Base-by-base conservation (phyloP, 768 basidiomycete genomes). In the Kwoniella heveanensis region DNA sequence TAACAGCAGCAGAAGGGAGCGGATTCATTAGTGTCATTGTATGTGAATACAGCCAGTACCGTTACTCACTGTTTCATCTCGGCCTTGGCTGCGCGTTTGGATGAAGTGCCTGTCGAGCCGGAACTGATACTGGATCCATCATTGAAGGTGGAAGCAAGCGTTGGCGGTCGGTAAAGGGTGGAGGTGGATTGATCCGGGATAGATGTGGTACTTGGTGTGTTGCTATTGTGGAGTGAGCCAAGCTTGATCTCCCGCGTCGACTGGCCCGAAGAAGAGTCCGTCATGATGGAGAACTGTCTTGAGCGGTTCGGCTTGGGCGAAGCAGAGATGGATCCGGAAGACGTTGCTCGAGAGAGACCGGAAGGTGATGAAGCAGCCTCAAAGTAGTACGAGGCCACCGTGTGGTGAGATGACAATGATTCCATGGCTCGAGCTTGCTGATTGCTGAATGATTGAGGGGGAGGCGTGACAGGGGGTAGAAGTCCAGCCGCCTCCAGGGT, bases 71-170 rank as follows among this genome's bases (percentile, higher is more conserved):
- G 54, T 53, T 73, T 68, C 58, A 55, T 39, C 37, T 68, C 71
- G 2, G 55, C 56, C 39, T 73, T 73, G 3, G 47, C 48, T 46
- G 64, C 57, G n/a, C 22, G 22, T 58, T 68, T 67, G 29, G 61
- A 64, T 12, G 61, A 61, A 26, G 65, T 64, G 4, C 68, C 64
- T 4, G 68, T 73, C 10, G 66, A 68, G n/a, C 66, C 71, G 21
- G 67, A 69, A n/a, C 62, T 59, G 36, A 69, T 64, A 64, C 68
- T 69, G 48, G 58, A 60, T 2, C 49, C 36, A 53, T 67, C 67
- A 30, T 48, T 63, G 46, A 50, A 15, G 21, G 52, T 37, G 4
- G 65, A 44, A 3, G 39, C 39, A 19, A 44, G 39, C 10, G 39
- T 44, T 17, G 39, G 8, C 15, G 39, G 39, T 17, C 39, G 6